Evolutionary conservation across 164 flowering plant genomes (phyloP), one percentile per base, ranked within the genome.

Genomic region (Chimonanthus salicifolius): DNA sequence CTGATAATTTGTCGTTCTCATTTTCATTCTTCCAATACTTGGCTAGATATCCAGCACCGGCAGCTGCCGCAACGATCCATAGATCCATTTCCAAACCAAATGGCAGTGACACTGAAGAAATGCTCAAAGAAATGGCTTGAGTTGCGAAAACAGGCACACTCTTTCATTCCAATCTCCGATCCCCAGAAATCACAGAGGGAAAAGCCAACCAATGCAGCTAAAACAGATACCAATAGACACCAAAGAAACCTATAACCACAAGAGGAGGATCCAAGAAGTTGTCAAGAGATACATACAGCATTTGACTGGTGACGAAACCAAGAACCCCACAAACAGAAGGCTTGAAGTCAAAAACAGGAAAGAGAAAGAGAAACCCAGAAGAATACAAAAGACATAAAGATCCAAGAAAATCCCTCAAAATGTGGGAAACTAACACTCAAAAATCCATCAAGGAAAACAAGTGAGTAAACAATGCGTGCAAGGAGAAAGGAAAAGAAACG

Each of bases 11-110:
- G 50, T 76, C 84, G 58, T 65, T 74, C 70, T 87, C 84, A 45
- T 60, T 81, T 1, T 78, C 44, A 64, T 84, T 79, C 77, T 88
- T 74, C 88, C 82, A 82, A 70, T 77, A 76, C 76, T 88, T 89
- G 9, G 88, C 83, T 62, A 89, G 49, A 72, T 83, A 86, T 58
- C 90, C 96, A 71, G 92, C 89, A 68, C 89, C 88, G 65, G 94
- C 89, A 60, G 88, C 90, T 6, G 87, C 94, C 71, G 85, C 91
- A 73, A 85, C 88, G 65, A 89, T 80, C 96, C 89, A 87, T 66
- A 85, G 71, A 78, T 92, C 95, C 95, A 92, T 92, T 68, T 54
- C n/a, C 11, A 54, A 54, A 54, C 60, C 49, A 9, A 54, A 45
- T 45, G 13, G 48, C 68, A 10, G 45, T 3, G n/a, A 62, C 15